phyloP scores from a whole-genome alignment of 257 asterid genomes.

The Petrea volubilis region DNA sequence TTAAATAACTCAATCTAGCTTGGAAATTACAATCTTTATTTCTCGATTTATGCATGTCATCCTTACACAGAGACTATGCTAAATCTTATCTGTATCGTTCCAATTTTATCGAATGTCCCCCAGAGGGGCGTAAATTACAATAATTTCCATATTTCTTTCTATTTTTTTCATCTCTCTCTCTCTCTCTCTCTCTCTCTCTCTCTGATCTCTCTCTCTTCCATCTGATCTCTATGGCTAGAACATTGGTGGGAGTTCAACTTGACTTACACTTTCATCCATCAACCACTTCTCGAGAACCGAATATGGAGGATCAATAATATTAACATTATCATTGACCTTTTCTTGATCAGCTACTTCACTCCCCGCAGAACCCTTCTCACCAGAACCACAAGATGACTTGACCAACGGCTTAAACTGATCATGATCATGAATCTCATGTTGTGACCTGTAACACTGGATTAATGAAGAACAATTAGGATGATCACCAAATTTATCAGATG shows the following conservation, averaged over 20 bases:
- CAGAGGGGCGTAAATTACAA: not conserved
- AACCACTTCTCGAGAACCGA: conserved; percentile 68
- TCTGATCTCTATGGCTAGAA: conserved; percentile 22
- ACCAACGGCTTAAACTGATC: conserved; percentile 28
- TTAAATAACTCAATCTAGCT: no score
- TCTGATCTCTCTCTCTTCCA: not conserved
- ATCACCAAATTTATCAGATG: not conserved
- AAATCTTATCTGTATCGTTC: no score
- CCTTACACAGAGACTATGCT: no score
- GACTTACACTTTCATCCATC: conserved; percentile 52
- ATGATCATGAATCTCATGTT: not conserved
- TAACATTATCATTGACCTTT: conserved; percentile 18
- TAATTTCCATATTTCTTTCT: no score
- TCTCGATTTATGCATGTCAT: no score
- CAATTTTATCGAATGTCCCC: no score
- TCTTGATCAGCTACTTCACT: conserved; percentile 30
- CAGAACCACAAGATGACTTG: no score
- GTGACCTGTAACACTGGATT: no score
- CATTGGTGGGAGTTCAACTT: conserved; percentile 46
- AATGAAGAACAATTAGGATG: no score
- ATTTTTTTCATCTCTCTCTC: not conserved
- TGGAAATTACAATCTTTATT: no score
- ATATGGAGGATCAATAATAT: conserved; percentile 38
- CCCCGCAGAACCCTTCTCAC: not conserved
- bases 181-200: not conserved